Evolutionary conservation across 2,329 filamentous ascomycete species (phyloP).

Genomic region (Pleomassaria siparia): DNA sequence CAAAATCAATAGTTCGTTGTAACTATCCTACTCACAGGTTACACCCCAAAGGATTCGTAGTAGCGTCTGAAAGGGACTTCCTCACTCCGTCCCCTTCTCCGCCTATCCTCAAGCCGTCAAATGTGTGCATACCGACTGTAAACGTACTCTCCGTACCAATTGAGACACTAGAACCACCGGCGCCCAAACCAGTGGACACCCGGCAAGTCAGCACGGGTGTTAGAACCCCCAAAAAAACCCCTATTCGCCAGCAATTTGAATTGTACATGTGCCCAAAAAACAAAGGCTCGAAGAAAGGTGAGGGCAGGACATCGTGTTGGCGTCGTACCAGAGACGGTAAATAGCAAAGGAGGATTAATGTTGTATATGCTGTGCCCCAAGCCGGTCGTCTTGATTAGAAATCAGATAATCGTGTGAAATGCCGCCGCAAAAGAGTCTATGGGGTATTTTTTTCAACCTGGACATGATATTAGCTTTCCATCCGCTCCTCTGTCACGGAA

Average conservation of each 20-base stretch:
- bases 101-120: neutral
- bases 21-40: neutral
- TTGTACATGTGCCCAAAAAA: conserved; percentile 20
- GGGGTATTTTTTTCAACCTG: conserved; percentile 7
- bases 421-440: conserved; percentile 5
- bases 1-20: neutral
- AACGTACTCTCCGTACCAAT: neutral
- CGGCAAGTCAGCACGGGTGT: neutral
- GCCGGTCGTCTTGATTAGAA: conserved; percentile 1
- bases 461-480: neutral
- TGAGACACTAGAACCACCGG: neutral
- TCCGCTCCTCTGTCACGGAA: neutral
- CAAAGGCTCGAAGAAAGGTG: conserved; percentile 19
- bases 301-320: too few species aligned
- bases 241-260: conserved; percentile 9
- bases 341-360: neutral
- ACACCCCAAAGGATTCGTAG: neutral
- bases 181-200: conserved; percentile 6
- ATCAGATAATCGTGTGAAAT: conserved; percentile 7
- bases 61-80: neutral
- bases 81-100: neutral
- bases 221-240: neutral
- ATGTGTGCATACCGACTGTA: neutral
- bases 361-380: conserved; percentile 2
- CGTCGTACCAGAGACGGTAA: neutral